These are phyloP conservation scores for Epicoccum sorghinum DNA, from an alignment of 2,329 filamentous ascomycete species.

Conservation along the genomic window DNA sequence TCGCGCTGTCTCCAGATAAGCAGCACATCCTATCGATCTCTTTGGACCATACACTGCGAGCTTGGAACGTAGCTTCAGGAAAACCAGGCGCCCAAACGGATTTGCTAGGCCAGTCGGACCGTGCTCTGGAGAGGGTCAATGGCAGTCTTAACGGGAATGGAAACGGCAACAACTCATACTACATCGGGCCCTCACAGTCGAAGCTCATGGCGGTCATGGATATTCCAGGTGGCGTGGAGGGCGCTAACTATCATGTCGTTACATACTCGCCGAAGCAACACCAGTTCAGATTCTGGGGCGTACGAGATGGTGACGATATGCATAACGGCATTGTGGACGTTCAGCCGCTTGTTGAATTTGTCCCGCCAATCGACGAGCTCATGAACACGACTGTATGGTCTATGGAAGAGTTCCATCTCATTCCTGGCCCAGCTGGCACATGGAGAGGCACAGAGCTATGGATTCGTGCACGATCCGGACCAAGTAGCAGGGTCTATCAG, in stretches of 20 bases:
- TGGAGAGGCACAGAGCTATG: conserved; percentile 53
- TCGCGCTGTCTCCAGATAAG: conserved; percentile 53
- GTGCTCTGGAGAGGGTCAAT: conserved; percentile 66
- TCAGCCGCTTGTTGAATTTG: conserved; percentile 67
- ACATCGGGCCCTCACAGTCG: conserved; percentile 78
- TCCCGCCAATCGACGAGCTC: conserved; percentile 64
- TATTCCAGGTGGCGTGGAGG: conserved; percentile 55
- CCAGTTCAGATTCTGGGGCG: conserved; percentile 93
- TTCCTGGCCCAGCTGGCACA: conserved; percentile 41
- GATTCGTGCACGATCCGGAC: conserved; percentile 61
- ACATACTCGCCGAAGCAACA: conserved; percentile 89
- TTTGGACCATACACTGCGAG: conserved; percentile 84
- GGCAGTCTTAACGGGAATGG: conserved; percentile 46
- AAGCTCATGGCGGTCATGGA: conserved; percentile 78
- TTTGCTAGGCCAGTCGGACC: conserved; percentile 67
- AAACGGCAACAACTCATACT: conserved; percentile 66
- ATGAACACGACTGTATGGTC: conserved; percentile 60
- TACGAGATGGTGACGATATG: conserved; percentile 65
- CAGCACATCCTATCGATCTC: conserved; percentile 77
- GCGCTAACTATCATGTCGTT: conserved; percentile 66
- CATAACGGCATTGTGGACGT: conserved; percentile 72
- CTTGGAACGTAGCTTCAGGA: conserved; percentile 87
- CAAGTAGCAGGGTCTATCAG: conserved; percentile 68
- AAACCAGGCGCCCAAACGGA: conserved; percentile 79
- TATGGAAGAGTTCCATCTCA: conserved; percentile 55